Evolutionary conservation across 352 stramenopile genomes (phyloP), one percentile per base, ranked within the genome.

Genomic region (Blastocystis sp.): DNA sequence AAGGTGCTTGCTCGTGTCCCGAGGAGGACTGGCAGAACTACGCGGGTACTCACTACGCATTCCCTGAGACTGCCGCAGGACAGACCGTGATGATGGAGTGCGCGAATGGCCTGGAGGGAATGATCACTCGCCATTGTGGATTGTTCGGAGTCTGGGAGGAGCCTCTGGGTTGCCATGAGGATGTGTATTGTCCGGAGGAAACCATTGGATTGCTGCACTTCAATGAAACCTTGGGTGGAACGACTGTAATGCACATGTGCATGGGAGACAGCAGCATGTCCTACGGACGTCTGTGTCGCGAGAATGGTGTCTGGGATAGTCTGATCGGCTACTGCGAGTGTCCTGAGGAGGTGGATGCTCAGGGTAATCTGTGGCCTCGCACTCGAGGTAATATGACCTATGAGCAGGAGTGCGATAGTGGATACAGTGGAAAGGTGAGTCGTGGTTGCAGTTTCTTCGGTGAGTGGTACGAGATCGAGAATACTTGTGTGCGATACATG

Each of bases 161-260:
- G n/a, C 78, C 78, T 3, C 53, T 76, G 26, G 73, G 73, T 26
- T 85, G 73, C 56, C 34, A 53, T 30, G 73, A 85, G 26, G 47
- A n/a, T 20, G 73, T 85, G 45, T 85, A 85, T 37, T 85, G 73
- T 45, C 73, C 73, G 16, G 73, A 47, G 34, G 73, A 85, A 55
- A 39, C 11, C 0, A 20, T 53, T 3, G 73, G 73, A n/a, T 2
- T 39, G 50, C 56, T 85, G 50, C 39, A 59, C 16, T 85, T 85
- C 50, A 30, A 85, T 8, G 4, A 24, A 2, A 85, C 73, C 20
- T 20, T 66, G 50, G 73, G 73, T 34, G 73, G 73, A 13, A 50
- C 20, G 20, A 66, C 47, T n/a, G 45, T 39, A 50, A 68, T 85
- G 73, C 6, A 34, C 39, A 68, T 68, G 73, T 85, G 73, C 56